A percentile compares a stretch with the other conserved stretches of the same genome.
These are phyloP conservation scores for Leptoxyphium fumago DNA, from an alignment of 2,329 filamentous ascomycete species.

Conservation along the genomic window DNA sequence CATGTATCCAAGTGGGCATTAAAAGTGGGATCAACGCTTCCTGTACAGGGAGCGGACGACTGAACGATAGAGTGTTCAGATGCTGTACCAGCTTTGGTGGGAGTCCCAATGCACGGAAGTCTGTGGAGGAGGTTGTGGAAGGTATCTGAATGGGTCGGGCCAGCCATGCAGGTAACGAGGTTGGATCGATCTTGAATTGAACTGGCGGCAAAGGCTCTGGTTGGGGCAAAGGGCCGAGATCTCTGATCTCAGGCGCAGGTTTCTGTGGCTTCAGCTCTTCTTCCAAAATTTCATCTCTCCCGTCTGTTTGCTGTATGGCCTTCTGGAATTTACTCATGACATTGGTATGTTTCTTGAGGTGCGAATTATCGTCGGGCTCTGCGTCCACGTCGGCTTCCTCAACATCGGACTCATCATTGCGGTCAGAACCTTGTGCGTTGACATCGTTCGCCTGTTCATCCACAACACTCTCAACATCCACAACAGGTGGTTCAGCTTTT, in stretches of 20 bases:
- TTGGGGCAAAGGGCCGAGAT: constrained; percentile 69
- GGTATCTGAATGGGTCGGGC: constrained; percentile 54
- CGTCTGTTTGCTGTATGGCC: constrained; percentile 5
- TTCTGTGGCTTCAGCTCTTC: not conserved
- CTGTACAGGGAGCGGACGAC: constrained; percentile 64
- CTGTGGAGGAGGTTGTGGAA: constrained; percentile 39
- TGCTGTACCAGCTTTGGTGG: constrained; percentile 42
- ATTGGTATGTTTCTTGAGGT: constrained; percentile 17
- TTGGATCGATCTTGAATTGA: constrained; percentile 50
- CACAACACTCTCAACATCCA: not conserved
- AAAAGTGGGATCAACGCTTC: constrained; percentile 68
- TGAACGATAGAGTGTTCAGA: constrained; percentile 54
- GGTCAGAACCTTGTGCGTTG: not conserved
- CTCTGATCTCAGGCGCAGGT: constrained; percentile 24
- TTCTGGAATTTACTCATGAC: constrained; percentile 33
- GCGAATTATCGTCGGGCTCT: constrained; percentile 9
- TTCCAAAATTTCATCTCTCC: not conserved
- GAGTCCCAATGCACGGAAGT: constrained; percentile 54
- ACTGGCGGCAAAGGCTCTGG: constrained; percentile 47
- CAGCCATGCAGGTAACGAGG: constrained; percentile 70
- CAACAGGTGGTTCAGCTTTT: too few relatives aligned
- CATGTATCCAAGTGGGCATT: constrained; percentile 36
- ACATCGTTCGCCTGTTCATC: not conserved
- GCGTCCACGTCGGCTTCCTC: not conserved
- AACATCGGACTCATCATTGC: constrained; percentile 1